These are phyloP conservation scores for Coniochaeta ligniaria DNA, from an alignment of 2,329 filamentous ascomycete species.

Conservation along the genomic window DNA sequence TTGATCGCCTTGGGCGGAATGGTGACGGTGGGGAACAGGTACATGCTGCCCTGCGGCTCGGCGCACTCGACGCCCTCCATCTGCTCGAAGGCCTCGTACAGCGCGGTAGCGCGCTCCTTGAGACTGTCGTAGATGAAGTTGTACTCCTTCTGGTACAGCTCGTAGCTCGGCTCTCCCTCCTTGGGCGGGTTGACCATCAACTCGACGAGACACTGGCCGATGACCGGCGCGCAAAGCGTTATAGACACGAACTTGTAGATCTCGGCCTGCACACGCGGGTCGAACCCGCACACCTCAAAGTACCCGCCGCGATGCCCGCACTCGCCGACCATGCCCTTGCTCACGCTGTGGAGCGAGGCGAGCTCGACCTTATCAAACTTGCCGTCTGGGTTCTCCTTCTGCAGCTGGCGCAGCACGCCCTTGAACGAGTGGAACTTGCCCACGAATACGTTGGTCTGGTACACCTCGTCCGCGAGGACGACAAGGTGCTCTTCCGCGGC, in stretches of 20 bases:
- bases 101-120: constrained; percentile 69
- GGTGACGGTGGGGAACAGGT: constrained; percentile 92
- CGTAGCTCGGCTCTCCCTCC: constrained; percentile 74
- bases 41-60: constrained; percentile 91
- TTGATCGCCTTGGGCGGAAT: constrained; percentile 69
- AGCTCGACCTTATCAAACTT: constrained; percentile 83
- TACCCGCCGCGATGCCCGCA: constrained; percentile 97
- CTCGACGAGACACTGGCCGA: constrained; percentile 94
- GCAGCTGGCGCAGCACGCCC: constrained; percentile 72
- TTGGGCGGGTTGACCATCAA: constrained; percentile 95
- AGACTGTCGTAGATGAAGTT: constrained; percentile 73
- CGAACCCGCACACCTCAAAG: constrained; percentile 91
- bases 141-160: constrained; percentile 81
- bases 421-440: constrained; percentile 97
- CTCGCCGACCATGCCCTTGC: constrained; percentile 98
- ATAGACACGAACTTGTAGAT: constrained; percentile 99
- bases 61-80: constrained; percentile 97
- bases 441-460: constrained; percentile 97
- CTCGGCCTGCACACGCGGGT: constrained; percentile 76
- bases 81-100: constrained; percentile 82
- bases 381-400: constrained; percentile 59
- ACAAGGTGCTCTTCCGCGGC: constrained; percentile 81
- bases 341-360: constrained; percentile 84
- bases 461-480: constrained; percentile 92
- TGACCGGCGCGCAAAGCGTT: constrained; percentile 89